Evolutionary conservation across 257 asterid species (phyloP).

Genomic region (Scutellaria minor): DNA sequence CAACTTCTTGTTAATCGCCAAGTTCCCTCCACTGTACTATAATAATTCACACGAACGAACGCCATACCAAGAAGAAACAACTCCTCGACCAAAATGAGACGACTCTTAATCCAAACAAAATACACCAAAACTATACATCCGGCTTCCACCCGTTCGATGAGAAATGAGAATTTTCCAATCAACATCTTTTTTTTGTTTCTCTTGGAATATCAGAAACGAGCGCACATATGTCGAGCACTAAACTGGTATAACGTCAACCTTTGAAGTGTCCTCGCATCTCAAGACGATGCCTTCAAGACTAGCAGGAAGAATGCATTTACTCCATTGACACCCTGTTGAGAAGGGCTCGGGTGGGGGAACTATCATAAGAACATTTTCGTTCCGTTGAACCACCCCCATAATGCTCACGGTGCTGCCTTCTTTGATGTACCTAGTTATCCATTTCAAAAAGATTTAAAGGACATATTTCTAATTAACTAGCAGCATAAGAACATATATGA

Average conservation of each 20-base stretch:
- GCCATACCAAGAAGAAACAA: conserved; percentile 29
- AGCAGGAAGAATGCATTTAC: conserved; percentile 70
- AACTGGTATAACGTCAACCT: conserved; percentile 68
- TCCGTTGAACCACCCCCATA: conserved; percentile 76
- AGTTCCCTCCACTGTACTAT: conserved; percentile 43
- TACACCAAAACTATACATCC: conserved; percentile 49
- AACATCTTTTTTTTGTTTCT: background rate
- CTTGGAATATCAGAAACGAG: background rate
- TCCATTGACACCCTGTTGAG: conserved; percentile 73
- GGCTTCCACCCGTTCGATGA: conserved; percentile 27
- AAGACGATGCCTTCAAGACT: conserved; percentile 69
- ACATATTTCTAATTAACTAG: background rate
- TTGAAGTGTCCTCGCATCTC: conserved; percentile 69
- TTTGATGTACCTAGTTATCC: conserved; percentile 53
- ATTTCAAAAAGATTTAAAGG: background rate
- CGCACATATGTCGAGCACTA: conserved; percentile 30
- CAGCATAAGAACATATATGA: conserved; percentile 1
- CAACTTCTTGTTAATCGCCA: conserved; percentile 39
- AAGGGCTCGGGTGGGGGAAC: conserved; percentile 72
- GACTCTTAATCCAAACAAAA: conserved; percentile 16
- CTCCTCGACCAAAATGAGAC: conserved; percentile 38
- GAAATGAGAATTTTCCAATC: conserved; percentile 27
- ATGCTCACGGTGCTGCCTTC: conserved; percentile 78
- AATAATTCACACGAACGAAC: conserved; percentile 50
- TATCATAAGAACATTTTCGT: conserved; percentile 69